Base-by-base conservation (phyloP, 495 filamentous ascomycete genomes). In the Symbiotaphrina buchneri region DNA sequence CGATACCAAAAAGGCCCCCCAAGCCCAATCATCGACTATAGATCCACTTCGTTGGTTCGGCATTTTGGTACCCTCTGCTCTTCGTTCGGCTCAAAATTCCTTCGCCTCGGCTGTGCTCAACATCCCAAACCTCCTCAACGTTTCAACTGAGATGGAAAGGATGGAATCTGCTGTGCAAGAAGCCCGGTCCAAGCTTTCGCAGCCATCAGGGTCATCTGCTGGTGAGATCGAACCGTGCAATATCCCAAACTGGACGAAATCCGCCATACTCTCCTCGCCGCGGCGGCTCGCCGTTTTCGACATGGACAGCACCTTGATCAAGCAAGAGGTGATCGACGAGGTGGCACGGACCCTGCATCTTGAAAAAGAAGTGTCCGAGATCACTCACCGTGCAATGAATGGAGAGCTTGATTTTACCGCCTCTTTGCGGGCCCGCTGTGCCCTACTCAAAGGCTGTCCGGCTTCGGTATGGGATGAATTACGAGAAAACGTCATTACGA, bases 221-320 rank as follows among this genome's bases (percentile, higher is more conserved):
- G n/a, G n/a, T n/a, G n/a, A n/a, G n/a, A n/a, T n/a, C n/a, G n/a
- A n/a, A n/a, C n/a, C n/a, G n/a, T n/a, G n/a, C n/a, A n/a, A n/a
- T n/a, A n/a, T n/a, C n/a, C n/a, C n/a, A n/a, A n/a, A n/a, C n/a
- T n/a, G n/a, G n/a, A n/a, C n/a, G n/a, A n/a, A n/a, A n/a, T n/a
- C n/a, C n/a, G n/a, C n/a, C n/a, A n/a, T n/a, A n/a, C n/a, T n/a
- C n/a, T n/a, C n/a, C n/a, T n/a, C n/a, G n/a, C n/a, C n/a, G n/a
- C n/a, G n/a, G 45, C 70, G 78, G 2, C 55, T 97, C 4, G 83
- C 78, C 2, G 71, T 91, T 17, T 97, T 97, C 41, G 87, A 97
- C 46, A 97, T 97, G 87, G 87, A 97, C 50, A 82, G 74, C 37
- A 97, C 87, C 0, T 60, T 97, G 34, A 94, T 97, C 41, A 68